Conservation (phyloP, 108 stramenopile species). For the Parmales sp. region DNA sequence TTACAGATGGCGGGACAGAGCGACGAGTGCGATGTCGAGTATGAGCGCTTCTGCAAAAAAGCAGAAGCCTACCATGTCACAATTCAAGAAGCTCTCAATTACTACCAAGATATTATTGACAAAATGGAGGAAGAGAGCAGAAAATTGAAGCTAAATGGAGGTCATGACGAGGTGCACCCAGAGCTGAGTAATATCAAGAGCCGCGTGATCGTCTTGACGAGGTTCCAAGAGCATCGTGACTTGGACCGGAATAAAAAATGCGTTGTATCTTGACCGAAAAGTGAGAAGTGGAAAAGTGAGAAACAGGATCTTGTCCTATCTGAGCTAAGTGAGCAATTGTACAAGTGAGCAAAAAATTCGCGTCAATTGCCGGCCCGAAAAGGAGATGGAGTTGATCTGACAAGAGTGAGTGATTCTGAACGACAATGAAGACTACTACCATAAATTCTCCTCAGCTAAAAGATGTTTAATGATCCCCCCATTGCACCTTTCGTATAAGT, state of each 20-base stretch:
- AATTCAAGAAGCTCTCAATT: not conserved
- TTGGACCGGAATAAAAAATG: not conserved
- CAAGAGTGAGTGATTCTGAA: too few relatives aligned
- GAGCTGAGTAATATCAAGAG: too few relatives aligned
- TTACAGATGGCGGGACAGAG: constrained; percentile 1
- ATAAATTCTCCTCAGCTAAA: too few relatives aligned
- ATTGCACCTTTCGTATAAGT: not conserved
- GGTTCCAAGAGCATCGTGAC: not conserved
- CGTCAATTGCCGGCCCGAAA: too few relatives aligned
- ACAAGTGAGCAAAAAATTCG: too few relatives aligned
- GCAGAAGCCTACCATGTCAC: not conserved
- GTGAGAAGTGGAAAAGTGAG: not conserved
- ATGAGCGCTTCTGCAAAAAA: not conserved
- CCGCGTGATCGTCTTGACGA: too few relatives aligned
- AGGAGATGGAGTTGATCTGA: too few relatives aligned
- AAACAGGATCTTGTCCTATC: not conserved
- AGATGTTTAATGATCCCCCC: too few relatives aligned
- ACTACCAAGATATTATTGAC: not conserved
- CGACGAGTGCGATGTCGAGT: not conserved
- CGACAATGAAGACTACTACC: too few relatives aligned
- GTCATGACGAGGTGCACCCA: too few relatives aligned
- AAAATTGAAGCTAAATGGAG: too few relatives aligned
- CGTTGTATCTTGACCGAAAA: not conserved
- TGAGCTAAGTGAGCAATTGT: too few relatives aligned
- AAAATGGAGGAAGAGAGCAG: not conserved